phyloP scores from a whole-genome alignment of 1,284 basidiomycete genomes.

The Coriolopsis trogii region DNA sequence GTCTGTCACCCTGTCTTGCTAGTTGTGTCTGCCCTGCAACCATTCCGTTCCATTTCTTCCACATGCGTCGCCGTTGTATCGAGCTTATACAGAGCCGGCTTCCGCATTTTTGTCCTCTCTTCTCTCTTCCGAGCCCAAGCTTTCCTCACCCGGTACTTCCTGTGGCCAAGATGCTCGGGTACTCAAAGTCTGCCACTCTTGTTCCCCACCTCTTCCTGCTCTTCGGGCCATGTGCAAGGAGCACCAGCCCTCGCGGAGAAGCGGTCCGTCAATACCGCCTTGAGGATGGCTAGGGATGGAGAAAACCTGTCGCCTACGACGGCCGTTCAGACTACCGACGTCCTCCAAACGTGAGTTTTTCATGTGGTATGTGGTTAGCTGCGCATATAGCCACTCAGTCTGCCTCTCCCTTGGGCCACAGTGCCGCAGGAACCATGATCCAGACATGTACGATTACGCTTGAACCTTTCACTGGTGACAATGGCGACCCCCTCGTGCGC shows the following conservation, averaged over 20 bases:
- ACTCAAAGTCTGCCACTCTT: conserved; percentile 37
- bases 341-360: conserved; percentile 38
- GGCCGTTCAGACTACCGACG: conserved; percentile 34
- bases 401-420: conserved; percentile 14
- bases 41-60: conserved; percentile 52
- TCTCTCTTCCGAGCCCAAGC: conserved; percentile 11
- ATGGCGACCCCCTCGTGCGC: conserved; percentile 53
- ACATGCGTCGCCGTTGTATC: conserved; percentile 37
- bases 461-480: conserved; percentile 47
- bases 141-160: conserved; percentile 18
- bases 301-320: conserved; percentile 29
- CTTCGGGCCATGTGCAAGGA: conserved; percentile 27
- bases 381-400: neutral
- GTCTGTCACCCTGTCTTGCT: conserved; percentile 27
- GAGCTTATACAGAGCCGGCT: conserved; percentile 54
- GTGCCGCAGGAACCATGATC: conserved; percentile 51
- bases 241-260: conserved; percentile 26
- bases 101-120: conserved; percentile 32
- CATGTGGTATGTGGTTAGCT: conserved; percentile 1
- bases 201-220: conserved; percentile 36
- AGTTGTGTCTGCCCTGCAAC: conserved; percentile 53
- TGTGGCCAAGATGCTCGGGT: conserved; percentile 36
- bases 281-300: conserved; percentile 26
- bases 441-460: conserved; percentile 68
- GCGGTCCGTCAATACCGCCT: conserved; percentile 12